These are phyloP conservation scores for Diaporthe caulivora DNA, from an alignment of 2,329 filamentous ascomycete species.

Conservation along the genomic window DNA sequence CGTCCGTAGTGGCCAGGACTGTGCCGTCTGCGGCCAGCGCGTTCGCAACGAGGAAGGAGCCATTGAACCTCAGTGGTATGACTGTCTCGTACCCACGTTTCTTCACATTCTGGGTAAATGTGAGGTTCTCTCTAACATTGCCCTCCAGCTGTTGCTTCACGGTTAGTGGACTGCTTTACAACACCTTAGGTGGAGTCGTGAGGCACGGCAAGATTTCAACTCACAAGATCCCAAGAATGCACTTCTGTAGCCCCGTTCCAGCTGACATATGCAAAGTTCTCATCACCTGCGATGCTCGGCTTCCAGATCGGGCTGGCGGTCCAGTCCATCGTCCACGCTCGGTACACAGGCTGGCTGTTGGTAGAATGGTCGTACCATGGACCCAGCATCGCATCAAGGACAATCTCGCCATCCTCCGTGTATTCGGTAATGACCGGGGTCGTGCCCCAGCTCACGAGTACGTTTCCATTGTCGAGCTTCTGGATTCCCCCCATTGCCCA, in stretches of 20 bases:
- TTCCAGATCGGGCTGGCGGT: constrained; percentile 46
- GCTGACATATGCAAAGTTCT: constrained; percentile 44
- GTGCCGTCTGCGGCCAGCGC: constrained; percentile 36
- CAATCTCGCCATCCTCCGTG: constrained; percentile 51
- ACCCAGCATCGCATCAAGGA: constrained; percentile 58
- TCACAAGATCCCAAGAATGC: constrained; percentile 40
- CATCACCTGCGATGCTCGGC: constrained; percentile 40
- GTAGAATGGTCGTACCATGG: constrained; percentile 33
- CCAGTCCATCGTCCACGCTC: constrained; percentile 41
- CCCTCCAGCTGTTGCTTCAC: constrained; percentile 35
- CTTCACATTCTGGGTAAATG: constrained; percentile 36
- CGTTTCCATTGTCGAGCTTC: constrained; percentile 46
- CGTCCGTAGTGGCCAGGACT: constrained; percentile 35
- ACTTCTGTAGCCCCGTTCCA: constrained; percentile 52
- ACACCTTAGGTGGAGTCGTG: no score
- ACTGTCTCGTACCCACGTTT: constrained; percentile 38
- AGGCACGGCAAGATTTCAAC: not conserved
- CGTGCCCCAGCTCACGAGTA: constrained; percentile 61
- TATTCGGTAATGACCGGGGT: constrained; percentile 61
- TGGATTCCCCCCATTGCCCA: constrained; percentile 39
- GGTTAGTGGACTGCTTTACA: not conserved
- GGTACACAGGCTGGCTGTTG: constrained; percentile 42
- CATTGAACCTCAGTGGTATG: constrained; percentile 37
- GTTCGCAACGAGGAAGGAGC: constrained; percentile 32
- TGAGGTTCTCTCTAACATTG: constrained; percentile 31